Base-by-base conservation (phyloP, 1,139 yeast genomes). In the Taphrina flavorubra region DNA sequence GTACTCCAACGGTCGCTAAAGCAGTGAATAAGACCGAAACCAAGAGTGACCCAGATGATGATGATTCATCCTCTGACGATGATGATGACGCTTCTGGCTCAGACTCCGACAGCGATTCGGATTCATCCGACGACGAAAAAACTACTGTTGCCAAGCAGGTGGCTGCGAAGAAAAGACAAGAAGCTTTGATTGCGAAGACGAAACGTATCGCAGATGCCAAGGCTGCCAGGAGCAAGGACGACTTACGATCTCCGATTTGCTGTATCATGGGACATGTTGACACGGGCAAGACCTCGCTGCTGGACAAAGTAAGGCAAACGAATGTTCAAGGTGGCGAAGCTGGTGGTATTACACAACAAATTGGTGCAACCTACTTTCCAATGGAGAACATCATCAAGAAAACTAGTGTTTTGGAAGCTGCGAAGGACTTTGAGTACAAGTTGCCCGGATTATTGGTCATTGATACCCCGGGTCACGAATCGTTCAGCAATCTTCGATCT, bases 261-360 rank as follows among this genome's bases (percentile, higher is more conserved):
- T 92, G 97, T 88, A 95, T 94, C 77, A 85, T 94, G 80, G 99
- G 99, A 78, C 99, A 94, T 83, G 99, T 94, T 79, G 99, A 94
- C 84, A 94, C 99, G 70, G 99, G 99, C 87, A 95, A 94, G 81
- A 94, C 99, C 72, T 94, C 94, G 79, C 85, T 94, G 74, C 84
- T 94, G 78, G 99, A 94, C 78, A 95, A 94, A 80, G 87, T 94
- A 74, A 95, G 99, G 83, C 97, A 94, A 83, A 95, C 98, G 62
- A 94, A 94, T 76, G 99, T 94, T 71, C 99, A 94, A 83, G 99
- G 97, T 79, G 99, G 99, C 78, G 99, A 94, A 83, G 99, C 99
- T 69, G 99, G 99, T 83, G 99, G 99, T 84, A 95, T 94, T 78
- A 94, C 99, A 74, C 99, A 94, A 85, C 99, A 94, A 81, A 94